Conservation (phyloP, 257 asterid genomes). For the Petunia axillaris region DNA sequence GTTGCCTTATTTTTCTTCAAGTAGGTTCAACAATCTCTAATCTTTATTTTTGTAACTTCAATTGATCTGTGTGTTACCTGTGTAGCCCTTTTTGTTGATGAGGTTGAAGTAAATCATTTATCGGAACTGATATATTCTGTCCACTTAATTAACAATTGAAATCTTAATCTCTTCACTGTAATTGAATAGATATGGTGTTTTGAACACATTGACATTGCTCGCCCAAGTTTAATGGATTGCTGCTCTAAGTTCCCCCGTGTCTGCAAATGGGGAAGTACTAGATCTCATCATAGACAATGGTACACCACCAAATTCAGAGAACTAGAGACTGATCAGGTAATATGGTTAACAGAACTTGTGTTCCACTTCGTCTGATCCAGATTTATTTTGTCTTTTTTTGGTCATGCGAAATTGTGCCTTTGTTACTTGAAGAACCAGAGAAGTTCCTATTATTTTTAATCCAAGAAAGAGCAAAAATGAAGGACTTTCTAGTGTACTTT, state of each 20-base stretch:
- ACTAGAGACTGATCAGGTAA: conserved; percentile 34
- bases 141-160: conserved; percentile 16
- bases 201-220: conserved; percentile 33
- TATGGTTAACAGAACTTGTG: not conserved
- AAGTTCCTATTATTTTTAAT: not conserved
- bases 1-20: conserved; percentile 40
- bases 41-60: not conserved
- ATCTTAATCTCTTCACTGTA: not conserved
- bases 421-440: not conserved
- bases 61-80: not conserved
- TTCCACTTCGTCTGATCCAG: not conserved
- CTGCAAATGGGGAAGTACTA: conserved; percentile 36
- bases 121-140: not conserved
- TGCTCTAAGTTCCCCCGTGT: conserved; percentile 29
- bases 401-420: not conserved
- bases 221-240: conserved; percentile 25
- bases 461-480: not conserved
- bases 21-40: conserved; percentile 22
- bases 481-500: not conserved
- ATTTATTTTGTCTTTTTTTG: not conserved
- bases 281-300: conserved; percentile 28
- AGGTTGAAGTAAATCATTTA: not conserved
- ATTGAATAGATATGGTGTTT: conserved; percentile 37
- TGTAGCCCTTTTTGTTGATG: not conserved
- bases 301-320: conserved; percentile 29